Percentiles rank a stretch among this genome's conserved stretches.
These are phyloP conservation scores for Centaurea solstitialis DNA, from an alignment of 129 eudicot species.

Conservation along the genomic window DNA sequence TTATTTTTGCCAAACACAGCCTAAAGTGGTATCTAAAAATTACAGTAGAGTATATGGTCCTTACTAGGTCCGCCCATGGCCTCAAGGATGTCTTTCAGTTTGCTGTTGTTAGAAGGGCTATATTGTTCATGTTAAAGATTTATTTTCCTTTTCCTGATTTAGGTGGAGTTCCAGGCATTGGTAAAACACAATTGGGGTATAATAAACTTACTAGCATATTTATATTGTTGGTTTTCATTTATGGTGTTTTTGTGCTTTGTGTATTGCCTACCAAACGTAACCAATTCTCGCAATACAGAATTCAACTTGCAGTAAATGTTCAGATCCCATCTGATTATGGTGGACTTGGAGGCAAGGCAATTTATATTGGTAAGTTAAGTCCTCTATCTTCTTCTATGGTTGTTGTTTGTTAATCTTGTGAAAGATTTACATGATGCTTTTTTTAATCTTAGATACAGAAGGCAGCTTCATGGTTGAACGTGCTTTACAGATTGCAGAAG, in stretches of 20 bases:
- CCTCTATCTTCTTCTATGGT: neutral
- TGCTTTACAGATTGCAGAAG: constrained; percentile 93
- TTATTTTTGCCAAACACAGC: too few relatives aligned
- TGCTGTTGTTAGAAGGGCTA: neutral
- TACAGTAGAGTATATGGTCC: neutral
- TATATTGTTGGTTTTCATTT: neutral
- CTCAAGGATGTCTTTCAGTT: neutral
- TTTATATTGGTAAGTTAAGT: constrained; percentile 77
- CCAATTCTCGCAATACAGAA: constrained; percentile 44
- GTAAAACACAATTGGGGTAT: constrained; percentile 97
- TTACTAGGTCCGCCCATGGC: too few relatives aligned
- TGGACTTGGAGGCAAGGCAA: constrained; percentile 88
- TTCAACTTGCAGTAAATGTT: constrained; percentile 94
- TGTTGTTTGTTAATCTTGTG: constrained; percentile 8
- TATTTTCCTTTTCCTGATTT: constrained; percentile 5
- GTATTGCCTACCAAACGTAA: neutral
- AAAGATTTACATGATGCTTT: neutral
- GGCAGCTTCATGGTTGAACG: constrained; percentile 99
- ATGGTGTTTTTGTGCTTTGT: neutral
- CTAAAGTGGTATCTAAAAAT: too few relatives aligned
- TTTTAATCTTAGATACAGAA: constrained; percentile 69
- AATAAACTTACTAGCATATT: neutral
- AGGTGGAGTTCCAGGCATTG: constrained; percentile 99
- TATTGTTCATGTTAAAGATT: neutral
- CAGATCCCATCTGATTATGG: constrained; percentile 84